Evolutionary conservation across 129 eudicot genomes (phyloP), one percentile per base, ranked within the genome.

Genomic region (Deinandra increscens): DNA sequence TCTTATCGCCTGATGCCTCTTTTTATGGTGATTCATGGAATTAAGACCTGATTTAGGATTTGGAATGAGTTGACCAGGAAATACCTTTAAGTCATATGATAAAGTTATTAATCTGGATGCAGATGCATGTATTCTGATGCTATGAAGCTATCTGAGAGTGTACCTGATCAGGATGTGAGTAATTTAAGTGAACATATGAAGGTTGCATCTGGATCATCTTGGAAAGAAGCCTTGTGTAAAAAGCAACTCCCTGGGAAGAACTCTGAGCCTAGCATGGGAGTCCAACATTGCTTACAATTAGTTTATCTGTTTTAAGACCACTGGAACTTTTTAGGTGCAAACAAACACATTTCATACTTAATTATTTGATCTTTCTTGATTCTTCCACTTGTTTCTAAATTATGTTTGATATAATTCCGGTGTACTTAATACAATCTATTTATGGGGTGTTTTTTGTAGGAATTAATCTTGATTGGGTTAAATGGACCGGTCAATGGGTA

Each of bases 261-360:
- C n/a, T 69, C 83, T 81, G 95, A 84, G 45, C 85, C 96, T 11
- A n/a, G n/a, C n/a, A n/a, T n/a, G 98, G 98, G 64, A 86, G 75
- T 64, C 98, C 98, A 13, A 75, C 95, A 69, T 75, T 92, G 64
- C 91, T 92, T 66, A 85, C 91, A 12, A 84, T 92, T 49, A 86
- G 96, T 83, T 73, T 81, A 74, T 88, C 98, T 56, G 96, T 96
- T 11, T 56, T 89, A 49, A 79, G 95, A 80, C 84, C 96, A 43
- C 74, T 92, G 51, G 98, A 92, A 64, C 79, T 86, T 68, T 67
- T 84, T 84, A 86, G 96, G 98, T 91, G n/a, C n/a, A n/a, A n/a
- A n/a, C n/a, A n/a, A n/a, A n/a, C 38, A 19, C 73, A 74, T 37
- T 12, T 63, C 12, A 33, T 72, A 36, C 51, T n/a, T 12, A 26